Conservation (phyloP, 345 rosid species). For the Syzygium aromaticum region DNA sequence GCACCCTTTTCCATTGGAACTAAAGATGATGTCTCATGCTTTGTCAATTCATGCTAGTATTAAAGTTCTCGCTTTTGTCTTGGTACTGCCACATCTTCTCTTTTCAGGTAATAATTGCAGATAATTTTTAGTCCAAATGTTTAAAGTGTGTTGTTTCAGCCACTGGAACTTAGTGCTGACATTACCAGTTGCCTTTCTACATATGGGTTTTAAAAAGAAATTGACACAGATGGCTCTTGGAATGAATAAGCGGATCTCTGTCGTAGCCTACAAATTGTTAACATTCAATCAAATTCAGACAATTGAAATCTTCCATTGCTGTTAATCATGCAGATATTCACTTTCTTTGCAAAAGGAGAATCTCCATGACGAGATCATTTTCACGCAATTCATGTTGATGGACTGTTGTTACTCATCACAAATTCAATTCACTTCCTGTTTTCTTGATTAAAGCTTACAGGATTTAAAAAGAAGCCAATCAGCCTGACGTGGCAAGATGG, state of each 20-base stretch:
- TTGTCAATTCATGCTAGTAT: neutral
- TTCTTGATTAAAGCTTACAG: slow-evolving; percentile 62
- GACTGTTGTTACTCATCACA: neutral
- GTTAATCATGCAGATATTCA: neutral
- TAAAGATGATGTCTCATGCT: neutral
- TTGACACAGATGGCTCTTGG: neutral
- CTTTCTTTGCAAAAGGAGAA: neutral
- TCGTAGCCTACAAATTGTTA: neutral
- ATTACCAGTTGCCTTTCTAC: neutral
- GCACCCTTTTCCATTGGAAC: neutral
- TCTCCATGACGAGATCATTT: neutral
- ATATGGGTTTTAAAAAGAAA: neutral
- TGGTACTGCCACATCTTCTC: neutral
- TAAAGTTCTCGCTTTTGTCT: neutral
- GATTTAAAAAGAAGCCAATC: slow-evolving; percentile 54
- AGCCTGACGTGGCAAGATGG: slow-evolving; percentile 48
- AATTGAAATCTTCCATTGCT: neutral
- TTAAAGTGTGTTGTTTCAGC: neutral
- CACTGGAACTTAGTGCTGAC: neutral
- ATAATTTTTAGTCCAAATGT: neutral
- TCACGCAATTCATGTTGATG: neutral
- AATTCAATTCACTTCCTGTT: slow-evolving; percentile 1
- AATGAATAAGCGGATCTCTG: neutral
- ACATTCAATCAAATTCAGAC: neutral
- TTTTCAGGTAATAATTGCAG: neutral